Evolutionary conservation across 2,329 filamentous ascomycete species (phyloP), one percentile per base, ranked within the genome.

Genomic region (Neonectria coccinea): DNA sequence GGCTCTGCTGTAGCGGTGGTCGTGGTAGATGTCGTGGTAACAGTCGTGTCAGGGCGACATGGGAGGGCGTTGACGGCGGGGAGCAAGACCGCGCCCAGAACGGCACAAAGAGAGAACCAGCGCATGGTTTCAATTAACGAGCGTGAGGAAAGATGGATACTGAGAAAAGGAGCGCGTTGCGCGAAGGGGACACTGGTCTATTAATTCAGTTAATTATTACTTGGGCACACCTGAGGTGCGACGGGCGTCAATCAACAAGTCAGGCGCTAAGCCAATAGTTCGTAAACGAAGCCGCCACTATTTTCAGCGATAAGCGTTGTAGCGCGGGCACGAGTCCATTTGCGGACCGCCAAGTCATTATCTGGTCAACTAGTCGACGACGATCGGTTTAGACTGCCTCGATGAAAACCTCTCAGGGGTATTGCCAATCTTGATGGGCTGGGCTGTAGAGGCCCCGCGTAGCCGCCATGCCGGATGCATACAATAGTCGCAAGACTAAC

Each of bases 101-200:
- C 6, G 11, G 62, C 31, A 12, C 50, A 66, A 7, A 71, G 12
- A 29, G 68, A 68, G n/a, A 45, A 4, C 36, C 60, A 71, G 27
- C 69, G 69, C 69, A 71, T 71, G 14, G 9, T 67, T 58, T 18
- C 29, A 11, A 8, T 65, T 50, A 67, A 65, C 33, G 58, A 29
- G 51, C 45, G 62, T 20, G 31, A 25, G n/a, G 33, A 22, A 5
- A 20, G 2, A 29, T 9, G 11, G 5, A 55, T n/a, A 25, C n/a
- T 14, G 41, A 47, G 29, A 44, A 18, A 36, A 6, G 8, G 29
- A 45, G 52, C 11, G 7, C 9, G 18, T n/a, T 12, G 7, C 3
- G n/a, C 16, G 42, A 48, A 33, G n/a, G 27, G 41, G 12, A 29
- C 11, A 6, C 10, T 11, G 44, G 8, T 5, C 5, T 25, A 25